These are phyloP conservation scores for Candida dendrica DNA, from an alignment of 805 yeast genomes.

Conservation along the genomic window DNA sequence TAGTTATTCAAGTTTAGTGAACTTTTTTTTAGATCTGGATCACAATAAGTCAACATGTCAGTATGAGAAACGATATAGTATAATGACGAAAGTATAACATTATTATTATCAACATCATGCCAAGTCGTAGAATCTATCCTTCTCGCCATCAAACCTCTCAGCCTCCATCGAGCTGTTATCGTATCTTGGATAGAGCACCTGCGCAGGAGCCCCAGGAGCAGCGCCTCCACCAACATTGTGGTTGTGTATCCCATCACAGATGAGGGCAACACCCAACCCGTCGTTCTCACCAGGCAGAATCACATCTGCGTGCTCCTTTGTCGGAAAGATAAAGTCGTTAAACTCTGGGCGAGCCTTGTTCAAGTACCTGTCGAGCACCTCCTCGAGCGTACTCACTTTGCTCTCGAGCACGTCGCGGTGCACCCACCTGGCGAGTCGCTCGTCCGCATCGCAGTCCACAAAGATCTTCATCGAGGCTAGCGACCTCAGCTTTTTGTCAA, in stretches of 20 bases:
- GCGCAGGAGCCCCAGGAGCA: too few relatives aligned
- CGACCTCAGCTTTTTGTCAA: conserved; percentile 47
- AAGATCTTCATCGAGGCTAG: conserved; percentile 63
- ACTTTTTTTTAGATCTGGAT: too few relatives aligned
- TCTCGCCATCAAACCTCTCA: conserved; percentile 32
- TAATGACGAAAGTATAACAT: too few relatives aligned
- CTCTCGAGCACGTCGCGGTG: conserved; percentile 22
- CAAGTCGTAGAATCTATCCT: conserved; percentile 35
- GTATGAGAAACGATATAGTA: too few relatives aligned
- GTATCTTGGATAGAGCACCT: conserved; percentile 9
- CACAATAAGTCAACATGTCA: too few relatives aligned
- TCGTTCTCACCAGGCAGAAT: conserved; percentile 69
- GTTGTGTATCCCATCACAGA: conserved; percentile 54
- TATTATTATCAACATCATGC: neutral
- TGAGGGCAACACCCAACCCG: conserved; percentile 44
- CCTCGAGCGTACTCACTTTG: conserved; percentile 17
- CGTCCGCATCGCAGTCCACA: conserved; percentile 80
- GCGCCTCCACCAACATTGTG: neutral
- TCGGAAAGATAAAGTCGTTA: conserved; percentile 56
- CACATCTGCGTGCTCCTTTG: conserved; percentile 68
- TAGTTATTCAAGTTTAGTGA: too few relatives aligned
- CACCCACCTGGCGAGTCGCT: conserved; percentile 76
- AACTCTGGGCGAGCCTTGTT: conserved; percentile 57
- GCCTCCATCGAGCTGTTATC: conserved; percentile 20
- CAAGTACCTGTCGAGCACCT: conserved; percentile 38